phyloP scores from a whole-genome alignment of 2,329 filamentous ascomycete species.

The Trichoderma lentiforme region DNA sequence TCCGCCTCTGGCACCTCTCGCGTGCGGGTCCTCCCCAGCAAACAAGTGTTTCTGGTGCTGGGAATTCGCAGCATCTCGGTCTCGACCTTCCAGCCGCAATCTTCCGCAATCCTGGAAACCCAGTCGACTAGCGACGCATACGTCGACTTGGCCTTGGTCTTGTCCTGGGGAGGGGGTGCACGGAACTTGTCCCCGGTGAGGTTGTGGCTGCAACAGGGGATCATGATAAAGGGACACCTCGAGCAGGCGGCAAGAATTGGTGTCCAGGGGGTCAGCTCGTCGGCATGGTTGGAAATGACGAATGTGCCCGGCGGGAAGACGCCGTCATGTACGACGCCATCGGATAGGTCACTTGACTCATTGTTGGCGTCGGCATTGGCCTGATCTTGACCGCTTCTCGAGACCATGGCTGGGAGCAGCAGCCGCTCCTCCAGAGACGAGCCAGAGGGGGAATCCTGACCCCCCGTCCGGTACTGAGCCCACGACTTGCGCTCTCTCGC shows the following conservation, averaged over 20 bases:
- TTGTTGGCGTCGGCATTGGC: neutral
- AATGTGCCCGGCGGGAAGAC: slow-evolving; percentile 73
- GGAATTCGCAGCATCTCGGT: slow-evolving; percentile 87
- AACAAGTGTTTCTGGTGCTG: slow-evolving; percentile 79
- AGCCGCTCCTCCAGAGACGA: slow-evolving; percentile 44
- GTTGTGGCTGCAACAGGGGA: slow-evolving; percentile 92
- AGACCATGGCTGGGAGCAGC: slow-evolving; percentile 44
- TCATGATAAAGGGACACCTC: slow-evolving; percentile 79
- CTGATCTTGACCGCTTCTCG: neutral
- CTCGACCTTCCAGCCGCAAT: slow-evolving; percentile 74
- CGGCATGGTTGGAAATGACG: slow-evolving; percentile 94
- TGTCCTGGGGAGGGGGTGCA: slow-evolving; percentile 54
- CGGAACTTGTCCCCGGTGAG: slow-evolving; percentile 74
- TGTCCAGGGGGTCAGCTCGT: slow-evolving; percentile 95
- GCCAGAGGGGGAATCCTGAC: slow-evolving; percentile 27
- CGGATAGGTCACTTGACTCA: neutral
- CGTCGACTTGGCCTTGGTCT: slow-evolving; percentile 58
- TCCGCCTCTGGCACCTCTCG: slow-evolving; percentile 31
- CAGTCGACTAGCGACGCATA: slow-evolving; percentile 83
- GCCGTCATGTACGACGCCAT: slow-evolving; percentile 51
- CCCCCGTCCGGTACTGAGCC: slow-evolving; percentile 59
- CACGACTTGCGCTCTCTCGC: slow-evolving; percentile 83
- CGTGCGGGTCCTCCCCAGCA: slow-evolving; percentile 61
- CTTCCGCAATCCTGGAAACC: slow-evolving; percentile 64
- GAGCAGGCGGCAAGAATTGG: slow-evolving; percentile 78